Conservation (phyloP, 1,284 basidiomycete species). For the Mrakiaceae sp. region DNA sequence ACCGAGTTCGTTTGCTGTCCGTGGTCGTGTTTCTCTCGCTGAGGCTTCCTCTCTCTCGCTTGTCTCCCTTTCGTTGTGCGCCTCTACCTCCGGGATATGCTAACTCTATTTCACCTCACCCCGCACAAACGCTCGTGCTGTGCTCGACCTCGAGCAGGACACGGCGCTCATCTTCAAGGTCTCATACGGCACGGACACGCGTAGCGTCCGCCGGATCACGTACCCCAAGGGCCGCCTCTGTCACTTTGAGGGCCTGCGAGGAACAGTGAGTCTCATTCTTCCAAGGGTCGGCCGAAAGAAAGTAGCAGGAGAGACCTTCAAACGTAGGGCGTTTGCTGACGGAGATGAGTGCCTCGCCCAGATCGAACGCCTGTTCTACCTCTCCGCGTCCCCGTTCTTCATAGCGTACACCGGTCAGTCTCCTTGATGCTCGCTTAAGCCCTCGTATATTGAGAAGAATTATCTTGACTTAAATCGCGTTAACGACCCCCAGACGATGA, state of each 20-base stretch:
- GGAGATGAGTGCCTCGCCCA: constrained; percentile 27
- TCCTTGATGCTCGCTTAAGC: neutral
- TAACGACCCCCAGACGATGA: neutral
- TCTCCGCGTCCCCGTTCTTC: constrained; percentile 54
- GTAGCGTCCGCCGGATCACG: constrained; percentile 8
- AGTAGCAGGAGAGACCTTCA: neutral
- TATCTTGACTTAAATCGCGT: neutral
- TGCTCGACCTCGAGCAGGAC: neutral
- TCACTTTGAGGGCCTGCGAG: constrained; percentile 14
- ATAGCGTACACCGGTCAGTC: constrained; percentile 55
- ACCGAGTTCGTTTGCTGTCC: too few relatives aligned
- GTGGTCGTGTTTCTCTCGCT: too few relatives aligned
- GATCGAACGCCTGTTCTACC: constrained; percentile 70
- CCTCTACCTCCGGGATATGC: too few relatives aligned
- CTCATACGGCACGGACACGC: constrained; percentile 8
- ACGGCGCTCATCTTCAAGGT: constrained; percentile 16
- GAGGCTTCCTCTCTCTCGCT: too few relatives aligned
- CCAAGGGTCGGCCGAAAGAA: neutral
- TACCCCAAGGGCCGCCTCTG: constrained; percentile 15
- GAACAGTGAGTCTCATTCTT: constrained; percentile 9
- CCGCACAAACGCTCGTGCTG: too few relatives aligned
- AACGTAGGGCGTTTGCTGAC: neutral
- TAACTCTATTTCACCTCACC: too few relatives aligned
- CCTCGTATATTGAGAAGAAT: neutral
- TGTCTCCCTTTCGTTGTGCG: too few relatives aligned